A percentile compares a stretch with the other conserved stretches of the same genome.
Evolutionary conservation across 768 basidiomycete genomes (phyloP).

Genomic region (Boletus vermiculosoides): DNA sequence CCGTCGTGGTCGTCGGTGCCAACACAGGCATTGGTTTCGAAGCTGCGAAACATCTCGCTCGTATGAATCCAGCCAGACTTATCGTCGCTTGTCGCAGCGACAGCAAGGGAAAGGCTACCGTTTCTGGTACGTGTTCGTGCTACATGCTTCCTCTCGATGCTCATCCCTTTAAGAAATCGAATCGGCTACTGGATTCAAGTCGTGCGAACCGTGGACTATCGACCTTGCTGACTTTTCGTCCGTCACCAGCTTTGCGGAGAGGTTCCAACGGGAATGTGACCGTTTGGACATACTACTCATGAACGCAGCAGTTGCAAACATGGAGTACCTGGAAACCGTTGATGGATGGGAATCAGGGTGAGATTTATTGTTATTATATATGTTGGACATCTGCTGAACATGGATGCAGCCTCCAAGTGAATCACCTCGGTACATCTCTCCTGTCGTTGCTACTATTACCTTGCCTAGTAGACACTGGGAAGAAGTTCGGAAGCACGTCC

Average conservation of each 20-base stretch:
- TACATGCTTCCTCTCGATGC: fast-evolving
- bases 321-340: conserved; percentile 24
- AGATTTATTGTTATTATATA: background rate
- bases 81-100: conserved; percentile 30
- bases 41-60: conserved; percentile 30
- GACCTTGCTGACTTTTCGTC: conserved; percentile 21
- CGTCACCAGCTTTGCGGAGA: conserved; percentile 11
- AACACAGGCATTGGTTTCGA: conserved; percentile 36
- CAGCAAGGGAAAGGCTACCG: conserved; percentile 22
- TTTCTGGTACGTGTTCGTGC: conserved; percentile 16
- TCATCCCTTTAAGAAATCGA: conserved; percentile 19
- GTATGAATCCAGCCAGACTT: conserved; percentile 30
- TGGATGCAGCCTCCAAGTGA: conserved; percentile 33
- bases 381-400: background rate
- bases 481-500: conserved; percentile 19
- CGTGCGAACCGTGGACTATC: conserved; percentile 13
- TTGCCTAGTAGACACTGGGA: conserved; percentile 25
- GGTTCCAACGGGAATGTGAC: conserved; percentile 4
- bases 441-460: conserved; percentile 35
- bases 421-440: conserved; percentile 34
- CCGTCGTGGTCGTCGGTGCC: conserved; percentile 32
- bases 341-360: conserved; percentile 49
- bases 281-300: conserved; percentile 37
- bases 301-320: conserved; percentile 36
- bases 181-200: conserved; percentile 27